These are phyloP conservation scores for Salvia sclarea DNA, from an alignment of 305 asterid species.

Conservation along the genomic window DNA sequence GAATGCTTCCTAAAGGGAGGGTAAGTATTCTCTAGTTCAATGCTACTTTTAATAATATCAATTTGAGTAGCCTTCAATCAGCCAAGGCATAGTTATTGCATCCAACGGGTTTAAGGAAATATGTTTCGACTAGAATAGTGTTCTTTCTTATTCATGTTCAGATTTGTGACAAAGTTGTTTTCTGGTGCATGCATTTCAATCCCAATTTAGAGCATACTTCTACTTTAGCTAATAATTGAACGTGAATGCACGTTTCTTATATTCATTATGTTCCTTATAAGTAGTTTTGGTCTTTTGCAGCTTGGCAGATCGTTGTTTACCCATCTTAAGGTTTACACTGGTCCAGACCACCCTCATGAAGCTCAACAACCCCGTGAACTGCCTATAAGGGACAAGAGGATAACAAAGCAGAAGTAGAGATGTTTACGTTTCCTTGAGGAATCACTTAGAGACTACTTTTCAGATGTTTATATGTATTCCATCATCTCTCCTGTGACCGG, in stretches of 20 bases:
- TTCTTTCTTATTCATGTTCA: neutral
- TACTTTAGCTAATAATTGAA: neutral
- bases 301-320: conserved; percentile 82
- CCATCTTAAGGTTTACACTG: conserved; percentile 88
- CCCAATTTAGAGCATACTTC: neutral
- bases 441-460: conserved; percentile 3
- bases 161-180: too few species aligned
- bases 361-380: conserved; percentile 78
- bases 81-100: neutral
- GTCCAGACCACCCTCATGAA: conserved; percentile 92
- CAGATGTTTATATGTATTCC: conserved; percentile 25
- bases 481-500: conserved; percentile 4
- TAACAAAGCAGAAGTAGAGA: conserved; percentile 51
- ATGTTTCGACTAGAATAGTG: neutral
- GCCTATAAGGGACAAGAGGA: conserved; percentile 93
- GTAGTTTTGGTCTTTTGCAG: conserved; percentile 50
- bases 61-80: neutral
- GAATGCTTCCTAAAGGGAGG: conserved; percentile 96
- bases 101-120: neutral
- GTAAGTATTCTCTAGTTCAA: conserved; percentile 45
- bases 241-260: neutral
- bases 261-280: conserved; percentile 11
- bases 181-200: too few species aligned
- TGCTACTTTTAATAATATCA: neutral
- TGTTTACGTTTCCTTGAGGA: conserved; percentile 1